These are phyloP conservation scores for Fennellomyces sp. DNA, from an alignment of 371 early-diverging fungal species.

Conservation along the genomic window DNA sequence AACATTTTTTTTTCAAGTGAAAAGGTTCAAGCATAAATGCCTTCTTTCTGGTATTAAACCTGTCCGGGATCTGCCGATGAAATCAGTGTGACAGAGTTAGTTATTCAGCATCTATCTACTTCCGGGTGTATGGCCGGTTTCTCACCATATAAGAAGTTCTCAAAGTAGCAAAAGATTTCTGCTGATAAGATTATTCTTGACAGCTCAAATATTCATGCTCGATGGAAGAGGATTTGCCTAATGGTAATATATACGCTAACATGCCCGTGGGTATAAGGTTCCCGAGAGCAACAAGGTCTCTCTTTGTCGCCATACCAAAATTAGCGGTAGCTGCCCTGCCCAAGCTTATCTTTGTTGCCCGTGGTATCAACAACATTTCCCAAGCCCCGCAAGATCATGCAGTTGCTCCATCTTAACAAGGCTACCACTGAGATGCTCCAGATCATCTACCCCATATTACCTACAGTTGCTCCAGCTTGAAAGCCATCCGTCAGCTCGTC, in stretches of 20 bases:
- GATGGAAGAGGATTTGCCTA: not conserved
- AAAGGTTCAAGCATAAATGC: not conserved
- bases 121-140: too few species aligned
- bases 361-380: constrained; percentile 99
- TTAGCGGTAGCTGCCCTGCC: constrained; percentile 91
- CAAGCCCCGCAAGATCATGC: constrained; percentile 99
- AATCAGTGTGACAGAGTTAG: too few species aligned
- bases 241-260: constrained; percentile 53
- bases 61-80: too few species aligned
- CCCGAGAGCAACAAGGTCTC: constrained; percentile 89
- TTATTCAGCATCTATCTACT: too few species aligned
- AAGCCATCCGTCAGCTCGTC: constrained; percentile 98
- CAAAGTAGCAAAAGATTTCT: constrained; percentile 73
- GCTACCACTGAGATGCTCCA: constrained; percentile 99
- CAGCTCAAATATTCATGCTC: constrained; percentile 57
- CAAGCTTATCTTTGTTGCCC: constrained; percentile 97
- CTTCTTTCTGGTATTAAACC: too few species aligned
- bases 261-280: constrained; percentile 93
- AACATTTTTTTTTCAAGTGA: not conserved
- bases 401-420: constrained; percentile 99
- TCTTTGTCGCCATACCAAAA: constrained; percentile 91
- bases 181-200: constrained; percentile 60
- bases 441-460: constrained; percentile 98
- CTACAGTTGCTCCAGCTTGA: constrained; percentile 97
- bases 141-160: too few species aligned